phyloP scores from a whole-genome alignment of 1,139 yeast species.

The Diutina mesorugosa region DNA sequence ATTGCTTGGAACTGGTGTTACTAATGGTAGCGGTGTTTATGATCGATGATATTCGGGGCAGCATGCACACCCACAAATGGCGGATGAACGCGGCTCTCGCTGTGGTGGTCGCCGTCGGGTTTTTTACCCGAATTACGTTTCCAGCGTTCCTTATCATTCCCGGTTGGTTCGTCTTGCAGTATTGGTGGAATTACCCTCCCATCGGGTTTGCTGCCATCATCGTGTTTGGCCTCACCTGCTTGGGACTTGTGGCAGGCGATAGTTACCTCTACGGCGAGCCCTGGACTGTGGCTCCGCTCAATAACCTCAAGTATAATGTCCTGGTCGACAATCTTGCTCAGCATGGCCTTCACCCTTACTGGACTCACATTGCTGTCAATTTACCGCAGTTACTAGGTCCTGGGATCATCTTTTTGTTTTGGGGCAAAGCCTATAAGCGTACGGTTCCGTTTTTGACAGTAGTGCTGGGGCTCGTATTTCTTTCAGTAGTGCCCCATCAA shows the following conservation, averaged over 20 bases:
- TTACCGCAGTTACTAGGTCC: conserved; percentile 82
- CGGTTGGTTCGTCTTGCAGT: conserved; percentile 22
- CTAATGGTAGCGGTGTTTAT: conserved; percentile 44
- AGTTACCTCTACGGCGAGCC: conserved; percentile 7
- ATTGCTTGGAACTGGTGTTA: conserved; percentile 67
- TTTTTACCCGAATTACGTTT: conserved; percentile 79
- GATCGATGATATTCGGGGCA: conserved; percentile 23
- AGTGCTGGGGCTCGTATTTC: conserved; percentile 42
- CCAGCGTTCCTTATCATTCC: conserved; percentile 65
- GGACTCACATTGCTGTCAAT: conserved; percentile 63
- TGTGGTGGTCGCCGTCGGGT: conserved; percentile 44
- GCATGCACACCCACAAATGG: conserved; percentile 5
- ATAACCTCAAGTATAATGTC: conserved; percentile 64
- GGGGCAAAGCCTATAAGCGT: conserved; percentile 18
- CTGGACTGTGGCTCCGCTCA: conserved; percentile 57
- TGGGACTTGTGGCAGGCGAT: conserved; percentile 38
- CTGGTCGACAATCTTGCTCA: conserved; percentile 41
- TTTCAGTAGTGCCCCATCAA: conserved; percentile 80
- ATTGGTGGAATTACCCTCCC: conserved; percentile 16
- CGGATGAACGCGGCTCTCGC: conserved; percentile 29
- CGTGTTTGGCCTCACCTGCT: conserved; percentile 22
- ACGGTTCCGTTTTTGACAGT: conserved; percentile 48
- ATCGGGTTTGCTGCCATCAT: conserved; percentile 12
- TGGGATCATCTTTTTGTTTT: conserved; percentile 32
- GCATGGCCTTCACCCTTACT: conserved; percentile 79